phyloP scores from a whole-genome alignment of 352 stramenopile genomes.

The Globisporangium splendens region DNA sequence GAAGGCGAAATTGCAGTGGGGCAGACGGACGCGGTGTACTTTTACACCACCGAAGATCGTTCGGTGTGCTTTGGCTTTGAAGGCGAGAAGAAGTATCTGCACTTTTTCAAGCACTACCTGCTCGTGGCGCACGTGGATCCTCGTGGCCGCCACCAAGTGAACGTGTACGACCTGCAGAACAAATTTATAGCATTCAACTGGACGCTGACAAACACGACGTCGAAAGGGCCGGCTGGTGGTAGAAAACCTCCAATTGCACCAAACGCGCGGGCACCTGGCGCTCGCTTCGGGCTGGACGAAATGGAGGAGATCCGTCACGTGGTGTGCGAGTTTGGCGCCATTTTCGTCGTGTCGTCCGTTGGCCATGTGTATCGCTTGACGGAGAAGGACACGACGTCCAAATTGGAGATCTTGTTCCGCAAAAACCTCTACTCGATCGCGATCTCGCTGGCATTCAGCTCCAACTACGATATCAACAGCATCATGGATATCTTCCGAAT shows the following conservation, averaged over 20 bases:
- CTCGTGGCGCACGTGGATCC: conserved; percentile 81
- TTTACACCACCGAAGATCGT: conserved; percentile 87
- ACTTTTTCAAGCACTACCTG: conserved; percentile 89
- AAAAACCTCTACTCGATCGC: conserved; percentile 98
- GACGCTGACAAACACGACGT: conserved; percentile 66
- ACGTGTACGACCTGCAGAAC: conserved; percentile 91
- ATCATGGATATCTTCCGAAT: conserved; percentile 96
- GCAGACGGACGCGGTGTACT: conserved; percentile 86
- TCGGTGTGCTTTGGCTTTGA: conserved; percentile 87
- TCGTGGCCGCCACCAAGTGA: conserved; percentile 79
- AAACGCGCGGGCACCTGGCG: conserved; percentile 40
- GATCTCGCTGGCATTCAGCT: conserved; percentile 95
- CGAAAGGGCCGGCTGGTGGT: conserved; percentile 12
- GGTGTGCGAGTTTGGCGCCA: conserved; percentile 81
- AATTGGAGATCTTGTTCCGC: conserved; percentile 95
- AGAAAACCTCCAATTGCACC: conserved; percentile 23
- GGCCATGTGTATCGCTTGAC: conserved; percentile 90
- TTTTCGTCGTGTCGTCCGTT: conserved; percentile 85
- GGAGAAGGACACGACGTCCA: conserved; percentile 95
- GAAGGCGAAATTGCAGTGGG: conserved; percentile 81
- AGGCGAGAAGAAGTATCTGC: conserved; percentile 82
- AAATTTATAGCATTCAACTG: conserved; percentile 93
- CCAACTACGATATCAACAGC: conserved; percentile 92
- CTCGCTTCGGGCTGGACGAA: conserved; percentile 77
- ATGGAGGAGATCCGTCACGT: conserved; percentile 88